Evolutionary conservation across 129 eudicot genomes (phyloP), one percentile per base, ranked within the genome.

Genomic region (Chrysanthemum lavandulifolium): DNA sequence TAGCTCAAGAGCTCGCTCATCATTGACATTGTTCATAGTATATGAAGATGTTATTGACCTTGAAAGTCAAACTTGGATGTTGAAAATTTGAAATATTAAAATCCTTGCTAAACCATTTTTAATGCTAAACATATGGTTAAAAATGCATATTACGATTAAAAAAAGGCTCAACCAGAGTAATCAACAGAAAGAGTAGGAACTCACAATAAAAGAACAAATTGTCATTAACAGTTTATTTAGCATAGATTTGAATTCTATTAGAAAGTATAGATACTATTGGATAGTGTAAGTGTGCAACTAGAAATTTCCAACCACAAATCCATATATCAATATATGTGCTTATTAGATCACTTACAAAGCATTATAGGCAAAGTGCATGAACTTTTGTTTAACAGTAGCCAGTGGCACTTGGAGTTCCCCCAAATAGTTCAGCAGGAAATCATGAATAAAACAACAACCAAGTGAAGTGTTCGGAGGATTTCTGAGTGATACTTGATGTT

Each of bases 391-490:
- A 18, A 10, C 23, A 15, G 14, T 72, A 57, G 58, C 48, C 23
- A 56, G 75, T 43, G 67, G 36, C 45, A 57, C 56, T 71, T 71
- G 57, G 67, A 72, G 76, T 58, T 72, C 76, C 67, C 57, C 67
- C 76, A 59, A 58, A 58, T 58, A 72, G 67, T 72, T 72, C 76
- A 72, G 57, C 19, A 72, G 23, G 57, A 71, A 19, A 18, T 55
- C 9, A 5, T 43, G 19, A 45, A 19, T 0, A 40, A 2, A n/a
- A n/a, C n/a, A 33, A 10, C 15, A 59, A 40, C 67, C 57, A 11
- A 72, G 10, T 72, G 76, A 72, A 72, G 76, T 72, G 58, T 72
- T 72, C 58, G 9, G 76, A 72, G 67, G 76, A 72, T 59, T 43
- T 72, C 67, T 58, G 25, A 72, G 25, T 21, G 47, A 58, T 14